These are phyloP conservation scores for Pelargonium australe DNA, from an alignment of 441 rosid species.

Conservation along the genomic window DNA sequence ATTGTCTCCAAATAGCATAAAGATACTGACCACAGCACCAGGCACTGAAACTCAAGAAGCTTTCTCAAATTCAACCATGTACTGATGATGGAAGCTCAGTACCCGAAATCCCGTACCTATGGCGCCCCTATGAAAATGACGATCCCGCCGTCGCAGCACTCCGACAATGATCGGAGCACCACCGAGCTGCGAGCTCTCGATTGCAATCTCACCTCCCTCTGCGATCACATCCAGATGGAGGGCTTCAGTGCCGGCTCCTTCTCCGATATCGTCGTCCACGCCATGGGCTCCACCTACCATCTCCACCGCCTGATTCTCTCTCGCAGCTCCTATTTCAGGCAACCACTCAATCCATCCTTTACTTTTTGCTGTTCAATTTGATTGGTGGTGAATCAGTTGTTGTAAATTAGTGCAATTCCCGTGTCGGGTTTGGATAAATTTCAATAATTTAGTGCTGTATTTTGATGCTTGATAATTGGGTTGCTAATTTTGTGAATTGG, in stretches of 20 bases:
- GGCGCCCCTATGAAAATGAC: slow-evolving; percentile 43
- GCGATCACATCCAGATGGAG: slow-evolving; percentile 82
- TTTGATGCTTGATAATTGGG: not conserved
- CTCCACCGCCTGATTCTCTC: slow-evolving; percentile 93
- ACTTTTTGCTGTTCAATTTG: not conserved
- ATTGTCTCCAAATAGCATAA: too few species aligned
- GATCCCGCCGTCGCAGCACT: slow-evolving; percentile 40
- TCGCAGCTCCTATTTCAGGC: slow-evolving; percentile 97
- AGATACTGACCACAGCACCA: too few species aligned
- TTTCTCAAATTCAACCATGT: too few species aligned
- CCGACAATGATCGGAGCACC: slow-evolving; percentile 62
- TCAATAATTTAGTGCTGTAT: not conserved
- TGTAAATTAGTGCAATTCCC: too few species aligned
- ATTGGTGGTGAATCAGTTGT: not conserved
- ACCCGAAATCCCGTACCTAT: slow-evolving; percentile 33
- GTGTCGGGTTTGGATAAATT: too few species aligned
- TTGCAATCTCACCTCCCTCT: slow-evolving; percentile 77
- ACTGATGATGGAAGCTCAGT: slow-evolving; percentile 32
- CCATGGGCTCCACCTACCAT: slow-evolving; percentile 77
- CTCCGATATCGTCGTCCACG: slow-evolving; percentile 76
- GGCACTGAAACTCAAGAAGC: too few species aligned
- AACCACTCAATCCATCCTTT: not conserved
- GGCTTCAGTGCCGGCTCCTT: slow-evolving; percentile 79
- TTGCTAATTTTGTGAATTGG: not conserved
- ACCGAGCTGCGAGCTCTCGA: slow-evolving; percentile 65